Conservation (phyloP, 1,139 yeast species). For the Saccharomyces hybrid region DNA sequence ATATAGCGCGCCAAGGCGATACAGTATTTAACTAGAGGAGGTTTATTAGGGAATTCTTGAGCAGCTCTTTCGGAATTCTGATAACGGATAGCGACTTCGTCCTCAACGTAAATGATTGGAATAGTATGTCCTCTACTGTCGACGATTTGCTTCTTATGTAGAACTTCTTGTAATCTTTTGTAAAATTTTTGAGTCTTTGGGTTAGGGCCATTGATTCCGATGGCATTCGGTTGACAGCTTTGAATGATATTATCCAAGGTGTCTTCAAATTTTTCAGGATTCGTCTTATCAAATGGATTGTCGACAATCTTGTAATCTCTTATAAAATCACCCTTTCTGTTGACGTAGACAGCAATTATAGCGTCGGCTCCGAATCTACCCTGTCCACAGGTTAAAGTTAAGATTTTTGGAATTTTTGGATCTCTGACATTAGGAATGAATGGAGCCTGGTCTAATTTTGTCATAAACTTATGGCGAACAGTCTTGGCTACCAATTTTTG, state of each 20-base stretch:
- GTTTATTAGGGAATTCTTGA: slow-evolving; percentile 79
- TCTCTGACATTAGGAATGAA: slow-evolving; percentile 72
- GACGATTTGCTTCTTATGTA: slow-evolving; percentile 51
- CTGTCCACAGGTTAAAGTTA: slow-evolving; percentile 79
- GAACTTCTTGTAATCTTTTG: slow-evolving; percentile 50
- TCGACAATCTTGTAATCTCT: slow-evolving; percentile 74
- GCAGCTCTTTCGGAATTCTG: slow-evolving; percentile 74
- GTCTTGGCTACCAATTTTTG: slow-evolving; percentile 62
- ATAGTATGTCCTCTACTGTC: slow-evolving; percentile 38
- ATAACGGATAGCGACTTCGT: slow-evolving; percentile 85
- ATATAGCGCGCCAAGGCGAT: slow-evolving; percentile 84
- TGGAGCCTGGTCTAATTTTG: slow-evolving; percentile 87
- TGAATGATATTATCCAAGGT: slow-evolving; percentile 49
- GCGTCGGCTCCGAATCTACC: slow-evolving; percentile 80
- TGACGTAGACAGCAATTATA: slow-evolving; percentile 70
- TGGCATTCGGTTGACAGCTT: slow-evolving; percentile 68
- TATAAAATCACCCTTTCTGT: slow-evolving; percentile 71
- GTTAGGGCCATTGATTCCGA: slow-evolving; percentile 84
- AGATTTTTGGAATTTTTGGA: slow-evolving; percentile 79
- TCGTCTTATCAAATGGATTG: slow-evolving; percentile 44
- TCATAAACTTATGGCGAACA: slow-evolving; percentile 60
- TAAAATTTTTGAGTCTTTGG: slow-evolving; percentile 60
- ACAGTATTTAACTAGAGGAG: slow-evolving; percentile 76
- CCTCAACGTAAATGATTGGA: slow-evolving; percentile 73
- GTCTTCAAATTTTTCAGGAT: slow-evolving; percentile 48